Evolutionary conservation across 2,329 filamentous ascomycete genomes (phyloP).

Genomic region (Botrytis hyacinthi): DNA sequence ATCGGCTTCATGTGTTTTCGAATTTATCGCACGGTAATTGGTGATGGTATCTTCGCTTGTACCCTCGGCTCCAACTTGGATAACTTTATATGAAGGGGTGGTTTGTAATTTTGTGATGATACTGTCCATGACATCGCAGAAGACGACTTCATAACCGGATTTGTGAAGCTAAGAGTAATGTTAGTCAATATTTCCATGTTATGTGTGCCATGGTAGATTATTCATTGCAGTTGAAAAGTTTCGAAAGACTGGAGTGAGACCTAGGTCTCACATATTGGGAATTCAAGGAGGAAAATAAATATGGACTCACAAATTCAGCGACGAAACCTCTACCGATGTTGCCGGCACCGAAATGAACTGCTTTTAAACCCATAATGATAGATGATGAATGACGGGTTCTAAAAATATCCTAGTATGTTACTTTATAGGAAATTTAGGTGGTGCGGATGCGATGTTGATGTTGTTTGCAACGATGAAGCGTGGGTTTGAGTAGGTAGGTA

Average conservation of each 20-base stretch:
- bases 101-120: slow-evolving; percentile 79
- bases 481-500: not conserved
- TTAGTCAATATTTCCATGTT: slow-evolving; percentile 9
- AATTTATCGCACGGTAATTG: slow-evolving; percentile 97
- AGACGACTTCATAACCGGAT: slow-evolving; percentile 93
- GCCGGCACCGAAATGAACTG: slow-evolving; percentile 81
- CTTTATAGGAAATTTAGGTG: not conserved
- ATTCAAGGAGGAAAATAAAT: too few species aligned
- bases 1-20: slow-evolving; percentile 76
- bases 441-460: too few species aligned
- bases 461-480: not conserved
- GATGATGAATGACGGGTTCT: not conserved
- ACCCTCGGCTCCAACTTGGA: slow-evolving; percentile 84
- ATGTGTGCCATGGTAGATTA: not conserved
- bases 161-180: slow-evolving; percentile 54
- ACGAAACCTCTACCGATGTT: slow-evolving; percentile 63
- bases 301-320: slow-evolving; percentile 24
- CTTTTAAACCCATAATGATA: slow-evolving; percentile 52
- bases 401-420: too few species aligned
- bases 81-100: slow-evolving; percentile 79
- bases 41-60: slow-evolving; percentile 80
- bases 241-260: not conserved
- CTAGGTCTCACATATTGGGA: not conserved
- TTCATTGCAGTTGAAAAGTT: too few species aligned
- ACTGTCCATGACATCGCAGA: slow-evolving; percentile 86